Evolutionary conservation across 495 filamentous ascomycete genomes (phyloP).

Genomic region (Chaetomium cochliodes): DNA sequence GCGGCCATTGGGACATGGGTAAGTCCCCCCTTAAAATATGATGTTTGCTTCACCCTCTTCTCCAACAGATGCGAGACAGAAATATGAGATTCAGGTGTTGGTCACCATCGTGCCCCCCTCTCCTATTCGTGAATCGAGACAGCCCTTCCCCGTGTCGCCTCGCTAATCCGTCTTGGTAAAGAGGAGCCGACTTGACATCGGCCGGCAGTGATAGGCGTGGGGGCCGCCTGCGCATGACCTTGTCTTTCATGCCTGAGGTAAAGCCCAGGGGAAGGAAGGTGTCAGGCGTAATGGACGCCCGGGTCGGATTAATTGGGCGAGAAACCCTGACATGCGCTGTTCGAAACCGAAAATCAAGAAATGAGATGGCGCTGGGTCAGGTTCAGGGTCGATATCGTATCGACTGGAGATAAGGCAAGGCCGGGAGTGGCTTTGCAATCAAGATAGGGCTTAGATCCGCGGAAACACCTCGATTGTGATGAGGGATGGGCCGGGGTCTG

Average conservation of each 20-base stretch:
- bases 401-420: conserved; percentile 5
- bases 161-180: not conserved
- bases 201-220: not conserved
- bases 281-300: too few species aligned
- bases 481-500: too few species aligned
- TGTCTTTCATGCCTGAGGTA: too few species aligned
- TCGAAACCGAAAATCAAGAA: not conserved
- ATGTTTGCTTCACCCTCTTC: too few species aligned
- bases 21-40: too few species aligned
- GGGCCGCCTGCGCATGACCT: not conserved
- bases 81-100: too few species aligned
- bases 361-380: not conserved
- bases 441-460: conserved; percentile 5
- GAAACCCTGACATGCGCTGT: not conserved
- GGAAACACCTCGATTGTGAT: conserved; percentile 1
- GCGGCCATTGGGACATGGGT: too few species aligned
- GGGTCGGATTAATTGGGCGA: too few species aligned
- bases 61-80: too few species aligned
- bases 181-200: not conserved
- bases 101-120: too few species aligned
- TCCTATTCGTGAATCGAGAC: not conserved
- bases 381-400: not conserved
- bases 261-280: not conserved
- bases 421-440: not conserved
- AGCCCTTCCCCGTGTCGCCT: too few species aligned